Conservation (phyloP, 805 yeast genomes). For the Priceomyces melissophilus region DNA sequence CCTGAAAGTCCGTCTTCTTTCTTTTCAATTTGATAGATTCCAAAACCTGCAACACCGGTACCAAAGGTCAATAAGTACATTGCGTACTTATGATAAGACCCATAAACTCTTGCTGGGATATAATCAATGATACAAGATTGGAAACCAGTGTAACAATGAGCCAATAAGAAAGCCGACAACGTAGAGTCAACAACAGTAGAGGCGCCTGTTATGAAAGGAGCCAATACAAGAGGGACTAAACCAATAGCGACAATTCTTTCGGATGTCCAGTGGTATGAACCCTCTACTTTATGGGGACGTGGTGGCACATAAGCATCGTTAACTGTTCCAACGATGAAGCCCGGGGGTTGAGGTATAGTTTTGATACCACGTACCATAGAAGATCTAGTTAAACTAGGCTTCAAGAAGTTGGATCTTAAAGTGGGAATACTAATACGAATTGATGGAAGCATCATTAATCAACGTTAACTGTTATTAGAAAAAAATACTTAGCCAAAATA, state of each 20-base stretch:
- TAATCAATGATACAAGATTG: conserved; percentile 76
- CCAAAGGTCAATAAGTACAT: conserved; percentile 62
- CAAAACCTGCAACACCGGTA: conserved; percentile 63
- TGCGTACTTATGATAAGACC: conserved; percentile 58
- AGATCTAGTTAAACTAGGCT: conserved; percentile 16
- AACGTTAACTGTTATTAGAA: too few relatives aligned
- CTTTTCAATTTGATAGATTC: conserved; percentile 66
- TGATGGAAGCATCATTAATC: conserved; percentile 17
- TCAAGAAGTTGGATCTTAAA: conserved; percentile 14
- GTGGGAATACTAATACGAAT: conserved; percentile 29
- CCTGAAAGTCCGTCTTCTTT: conserved; percentile 62
- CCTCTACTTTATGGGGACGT: conserved; percentile 52
- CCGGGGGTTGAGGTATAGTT: conserved; percentile 68
- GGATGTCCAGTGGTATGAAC: conserved; percentile 72
- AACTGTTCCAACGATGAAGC: conserved; percentile 65
- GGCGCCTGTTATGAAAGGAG: conserved; percentile 58
- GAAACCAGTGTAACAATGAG: conserved; percentile 70
- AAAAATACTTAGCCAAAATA: too few relatives aligned
- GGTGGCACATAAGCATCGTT: conserved; percentile 71
- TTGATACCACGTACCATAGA: conserved; percentile 34
- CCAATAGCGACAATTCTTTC: conserved; percentile 61
- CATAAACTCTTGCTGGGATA: conserved; percentile 72
- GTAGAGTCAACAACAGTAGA: conserved; percentile 55
- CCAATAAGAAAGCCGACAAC: conserved; percentile 51
- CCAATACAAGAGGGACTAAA: conserved; percentile 58